A percentile compares a stretch with the other conserved stretches of the same genome.
These are phyloP conservation scores for Penicillium concentricum DNA, from an alignment of 2,329 filamentous ascomycete genomes.

Conservation along the genomic window DNA sequence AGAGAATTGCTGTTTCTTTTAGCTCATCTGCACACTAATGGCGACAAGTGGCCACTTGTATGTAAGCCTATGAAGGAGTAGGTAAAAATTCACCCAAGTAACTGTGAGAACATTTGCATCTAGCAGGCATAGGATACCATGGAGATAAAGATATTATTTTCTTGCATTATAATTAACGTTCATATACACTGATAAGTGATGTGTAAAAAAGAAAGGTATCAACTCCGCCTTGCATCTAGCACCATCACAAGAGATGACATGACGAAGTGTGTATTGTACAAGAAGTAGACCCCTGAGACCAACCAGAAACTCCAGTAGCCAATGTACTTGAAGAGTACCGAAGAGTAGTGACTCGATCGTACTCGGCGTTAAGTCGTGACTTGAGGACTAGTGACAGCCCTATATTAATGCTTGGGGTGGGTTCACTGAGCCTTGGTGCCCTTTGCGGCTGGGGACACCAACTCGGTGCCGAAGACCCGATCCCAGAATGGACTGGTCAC, in stretches of 20 bases:
- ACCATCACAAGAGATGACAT: background rate
- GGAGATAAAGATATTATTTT: background rate
- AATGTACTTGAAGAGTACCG: conserved; percentile 2
- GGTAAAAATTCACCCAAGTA: background rate
- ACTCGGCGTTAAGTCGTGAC: conserved; percentile 20
- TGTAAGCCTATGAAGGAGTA: no score
- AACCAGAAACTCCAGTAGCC: conserved; percentile 18
- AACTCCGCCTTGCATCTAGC: conserved; percentile 3
- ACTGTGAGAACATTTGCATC: background rate
- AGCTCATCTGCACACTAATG: background rate
- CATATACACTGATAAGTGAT: conserved; percentile 27
- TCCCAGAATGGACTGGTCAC: conserved; percentile 98
- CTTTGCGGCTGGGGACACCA: conserved; percentile 50
- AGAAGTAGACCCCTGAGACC: conserved; percentile 7
- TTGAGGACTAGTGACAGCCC: conserved; percentile 1
- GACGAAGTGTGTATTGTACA: conserved; percentile 18
- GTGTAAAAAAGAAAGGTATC: conserved; percentile 2
- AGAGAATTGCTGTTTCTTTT: background rate
- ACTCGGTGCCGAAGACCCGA: conserved; percentile 81
- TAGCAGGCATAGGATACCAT: background rate
- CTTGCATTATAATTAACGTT: conserved; percentile 23
- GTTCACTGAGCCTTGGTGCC: conserved; percentile 37
- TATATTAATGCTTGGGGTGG: background rate
- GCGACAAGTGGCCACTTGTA: background rate
- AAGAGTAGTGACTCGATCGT: background rate